Evolutionary conservation across 768 basidiomycete genomes (phyloP).

Genomic region (Agrocybe chaxingu): DNA sequence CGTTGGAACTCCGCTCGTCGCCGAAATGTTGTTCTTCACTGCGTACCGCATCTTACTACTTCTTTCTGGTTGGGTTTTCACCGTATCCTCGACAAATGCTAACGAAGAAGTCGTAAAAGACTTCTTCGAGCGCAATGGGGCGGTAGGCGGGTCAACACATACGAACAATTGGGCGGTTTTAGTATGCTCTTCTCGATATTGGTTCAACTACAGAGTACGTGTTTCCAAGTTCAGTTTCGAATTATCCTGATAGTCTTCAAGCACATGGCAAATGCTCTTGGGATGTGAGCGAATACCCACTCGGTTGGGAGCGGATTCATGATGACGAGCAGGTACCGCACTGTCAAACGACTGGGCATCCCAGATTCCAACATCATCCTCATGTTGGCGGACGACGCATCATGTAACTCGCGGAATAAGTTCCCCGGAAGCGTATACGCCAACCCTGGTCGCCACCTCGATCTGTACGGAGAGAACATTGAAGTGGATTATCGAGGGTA

Average conservation of each 20-base stretch:
- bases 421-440: slow-evolving; percentile 93
- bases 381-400: slow-evolving; percentile 96
- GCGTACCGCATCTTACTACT: slow-evolving; percentile 28
- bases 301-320: too few relatives aligned
- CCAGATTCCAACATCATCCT: slow-evolving; percentile 99
- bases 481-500: slow-evolving; percentile 99
- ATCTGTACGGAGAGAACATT: slow-evolving; percentile 94
- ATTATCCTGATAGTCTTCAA: slow-evolving; percentile 26
- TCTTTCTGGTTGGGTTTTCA: slow-evolving; percentile 33
- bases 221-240: background rate
- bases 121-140: slow-evolving; percentile 43
- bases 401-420: slow-evolving; percentile 89
- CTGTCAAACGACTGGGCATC: slow-evolving; percentile 95
- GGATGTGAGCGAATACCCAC: slow-evolving; percentile 61
- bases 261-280: slow-evolving; percentile 99
- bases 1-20: slow-evolving; percentile 14
- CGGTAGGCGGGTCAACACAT: slow-evolving; percentile 42
- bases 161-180: slow-evolving; percentile 99
- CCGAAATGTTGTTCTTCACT: slow-evolving; percentile 26
- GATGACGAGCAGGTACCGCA: slow-evolving; percentile 74
- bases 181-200: slow-evolving; percentile 90
- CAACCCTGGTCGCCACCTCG: slow-evolving; percentile 75
- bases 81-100: slow-evolving; percentile 20
- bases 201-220: slow-evolving; percentile 97
- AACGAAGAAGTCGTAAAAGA: slow-evolving; percentile 38